Conservation (phyloP, 2,329 filamentous ascomycete species). For the Alternaria incomplexa region DNA sequence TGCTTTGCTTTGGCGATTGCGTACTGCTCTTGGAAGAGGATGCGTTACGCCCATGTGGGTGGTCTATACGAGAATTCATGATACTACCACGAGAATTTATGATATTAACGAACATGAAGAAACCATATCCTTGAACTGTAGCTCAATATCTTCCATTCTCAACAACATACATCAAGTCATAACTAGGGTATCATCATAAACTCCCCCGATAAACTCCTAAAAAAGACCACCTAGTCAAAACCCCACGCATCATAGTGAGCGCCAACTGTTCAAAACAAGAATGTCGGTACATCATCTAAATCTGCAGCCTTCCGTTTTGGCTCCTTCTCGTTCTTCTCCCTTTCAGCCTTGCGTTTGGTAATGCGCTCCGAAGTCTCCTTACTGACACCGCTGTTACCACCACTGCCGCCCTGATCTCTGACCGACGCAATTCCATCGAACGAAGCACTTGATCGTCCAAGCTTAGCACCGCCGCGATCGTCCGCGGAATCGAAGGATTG, state of each 20-base stretch:
- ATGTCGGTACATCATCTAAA: conserved; percentile 54
- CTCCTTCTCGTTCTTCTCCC: conserved; percentile 32
- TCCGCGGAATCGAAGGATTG: not conserved
- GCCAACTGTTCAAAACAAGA: conserved; percentile 45
- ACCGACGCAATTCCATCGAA: conserved; percentile 11
- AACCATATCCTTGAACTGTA: not conserved
- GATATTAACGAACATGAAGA: not conserved
- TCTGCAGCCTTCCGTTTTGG: conserved; percentile 30
- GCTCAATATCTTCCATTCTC: not conserved
- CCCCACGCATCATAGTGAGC: not conserved
- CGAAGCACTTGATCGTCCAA: conserved; percentile 7
- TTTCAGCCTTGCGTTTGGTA: conserved; percentile 39
- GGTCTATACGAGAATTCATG: not conserved
- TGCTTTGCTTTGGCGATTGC: not conserved
- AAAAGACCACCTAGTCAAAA: not conserved
- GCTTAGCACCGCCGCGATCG: not conserved
- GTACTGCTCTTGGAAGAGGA: not conserved
- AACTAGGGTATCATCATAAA: not conserved
- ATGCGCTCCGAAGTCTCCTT: conserved; percentile 36
- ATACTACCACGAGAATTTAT: not conserved
- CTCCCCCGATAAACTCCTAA: not conserved
- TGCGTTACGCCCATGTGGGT: no score
- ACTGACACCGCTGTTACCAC: not conserved
- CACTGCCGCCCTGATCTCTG: not conserved
- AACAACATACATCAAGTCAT: not conserved